Conservation (phyloP, 306 rosid species). For the Malus fusca region DNA sequence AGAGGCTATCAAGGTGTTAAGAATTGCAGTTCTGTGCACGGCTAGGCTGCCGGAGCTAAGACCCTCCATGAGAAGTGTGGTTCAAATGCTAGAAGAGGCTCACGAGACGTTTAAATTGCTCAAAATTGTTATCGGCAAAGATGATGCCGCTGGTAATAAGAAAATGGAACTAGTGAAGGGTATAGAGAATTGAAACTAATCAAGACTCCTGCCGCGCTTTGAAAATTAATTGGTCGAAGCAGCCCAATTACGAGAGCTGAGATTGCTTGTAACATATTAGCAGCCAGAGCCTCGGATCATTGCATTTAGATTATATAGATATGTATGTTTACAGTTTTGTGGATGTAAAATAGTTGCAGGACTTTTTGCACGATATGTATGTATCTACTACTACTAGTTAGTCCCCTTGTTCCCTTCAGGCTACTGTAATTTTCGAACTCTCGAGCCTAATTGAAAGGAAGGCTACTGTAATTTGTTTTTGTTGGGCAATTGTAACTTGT, state of each 20-base stretch:
- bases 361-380: not conserved
- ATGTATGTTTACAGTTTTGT: not conserved
- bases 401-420: not conserved
- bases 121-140: conserved; percentile 51
- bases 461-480: not conserved
- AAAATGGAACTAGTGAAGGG: conserved; percentile 14
- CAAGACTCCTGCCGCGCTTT: not conserved
- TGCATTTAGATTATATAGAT: not conserved
- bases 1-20: conserved; percentile 62
- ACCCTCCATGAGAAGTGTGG: conserved; percentile 82
- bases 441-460: not conserved
- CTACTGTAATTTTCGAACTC: no score
- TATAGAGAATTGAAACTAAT: conserved; percentile 7
- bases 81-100: conserved; percentile 75
- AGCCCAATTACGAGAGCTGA: not conserved
- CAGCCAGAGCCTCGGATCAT: not conserved
- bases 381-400: not conserved
- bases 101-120: conserved; percentile 46
- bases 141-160: conserved; percentile 18
- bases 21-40: conserved; percentile 63
- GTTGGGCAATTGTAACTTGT: not conserved
- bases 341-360: not conserved
- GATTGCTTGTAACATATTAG: not conserved
- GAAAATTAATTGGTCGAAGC: not conserved
- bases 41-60: conserved; percentile 52